Percentiles rank a stretch among this genome's conserved stretches.
Conservation (phyloP, 495 filamentous ascomycete genomes). For the Xylaria scruposa region DNA sequence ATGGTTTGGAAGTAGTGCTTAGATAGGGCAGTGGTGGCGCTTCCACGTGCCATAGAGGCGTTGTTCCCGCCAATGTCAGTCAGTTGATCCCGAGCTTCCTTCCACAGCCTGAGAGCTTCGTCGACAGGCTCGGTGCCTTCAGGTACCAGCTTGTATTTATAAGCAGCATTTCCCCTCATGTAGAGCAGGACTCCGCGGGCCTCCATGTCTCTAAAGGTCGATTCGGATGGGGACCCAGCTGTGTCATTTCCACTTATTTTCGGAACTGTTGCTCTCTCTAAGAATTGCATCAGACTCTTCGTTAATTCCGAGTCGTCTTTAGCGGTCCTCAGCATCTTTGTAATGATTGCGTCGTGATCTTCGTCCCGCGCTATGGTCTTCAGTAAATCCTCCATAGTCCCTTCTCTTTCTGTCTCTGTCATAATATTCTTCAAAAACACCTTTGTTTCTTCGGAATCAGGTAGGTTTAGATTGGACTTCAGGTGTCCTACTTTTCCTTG, state of each 20-base stretch:
- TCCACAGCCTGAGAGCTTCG: conserved; percentile 23
- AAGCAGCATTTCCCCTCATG: conserved; percentile 10
- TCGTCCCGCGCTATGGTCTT: neutral
- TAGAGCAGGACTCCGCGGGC: conserved; percentile 21
- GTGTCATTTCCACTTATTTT: neutral
- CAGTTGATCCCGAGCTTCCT: conserved; percentile 13
- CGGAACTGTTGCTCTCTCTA: neutral
- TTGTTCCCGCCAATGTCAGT: conserved; percentile 15
- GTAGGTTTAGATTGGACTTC: neutral
- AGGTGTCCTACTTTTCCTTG: conserved; percentile 13
- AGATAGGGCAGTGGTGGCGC: conserved; percentile 13
- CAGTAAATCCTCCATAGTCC: neutral
- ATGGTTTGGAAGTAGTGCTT: conserved; percentile 26
- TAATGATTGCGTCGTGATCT: conserved; percentile 2
- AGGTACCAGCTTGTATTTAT: conserved; percentile 7
- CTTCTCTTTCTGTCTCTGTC: neutral
- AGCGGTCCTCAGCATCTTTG: neutral
- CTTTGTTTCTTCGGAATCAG: neutral
- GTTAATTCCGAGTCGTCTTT: neutral
- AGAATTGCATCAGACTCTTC: neutral
- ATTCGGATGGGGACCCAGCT: neutral
- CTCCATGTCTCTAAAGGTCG: conserved; percentile 7
- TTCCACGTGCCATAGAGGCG: neutral
- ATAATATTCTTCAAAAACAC: neutral
- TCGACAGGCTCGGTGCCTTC: conserved; percentile 20